These are phyloP conservation scores for Takashimella tepidaria DNA, from an alignment of 1,284 basidiomycete species.

Conservation along the genomic window DNA sequence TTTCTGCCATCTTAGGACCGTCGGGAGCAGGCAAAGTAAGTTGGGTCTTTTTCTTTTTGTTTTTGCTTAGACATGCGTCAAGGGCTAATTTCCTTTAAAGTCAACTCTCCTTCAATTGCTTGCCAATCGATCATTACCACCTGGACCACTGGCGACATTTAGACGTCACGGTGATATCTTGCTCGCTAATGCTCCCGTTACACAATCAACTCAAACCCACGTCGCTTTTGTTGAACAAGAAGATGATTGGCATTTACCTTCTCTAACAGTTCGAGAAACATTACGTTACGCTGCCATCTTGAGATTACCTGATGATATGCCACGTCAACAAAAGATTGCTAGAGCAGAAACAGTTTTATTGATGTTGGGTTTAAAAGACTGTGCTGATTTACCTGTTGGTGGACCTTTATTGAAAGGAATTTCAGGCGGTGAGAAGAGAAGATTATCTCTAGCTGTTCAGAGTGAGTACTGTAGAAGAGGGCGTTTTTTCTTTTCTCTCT, in stretches of 20 bases:
- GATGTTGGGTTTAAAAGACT: conserved; percentile 54
- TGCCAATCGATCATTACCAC: conserved; percentile 45
- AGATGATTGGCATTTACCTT: conserved; percentile 52
- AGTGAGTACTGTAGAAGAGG: too few relatives aligned
- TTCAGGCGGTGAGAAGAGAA: conserved; percentile 54
- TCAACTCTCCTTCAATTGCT: conserved; percentile 52
- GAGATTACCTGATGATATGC: conserved; percentile 50
- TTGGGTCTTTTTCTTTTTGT: background rate
- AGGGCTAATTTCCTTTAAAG: conserved; percentile 8
- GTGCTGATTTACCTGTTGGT: conserved; percentile 55
- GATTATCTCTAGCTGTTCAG: conserved; percentile 54
- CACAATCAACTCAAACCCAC: conserved; percentile 36
- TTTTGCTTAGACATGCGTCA: too few relatives aligned
- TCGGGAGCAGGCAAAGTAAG: conserved; percentile 50
- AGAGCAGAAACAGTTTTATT: conserved; percentile 52
- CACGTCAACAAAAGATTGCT: conserved; percentile 47
- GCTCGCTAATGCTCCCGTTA: conserved; percentile 41
- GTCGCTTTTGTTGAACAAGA: conserved; percentile 55
- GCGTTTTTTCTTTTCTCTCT: too few relatives aligned
- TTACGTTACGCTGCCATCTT: conserved; percentile 53
- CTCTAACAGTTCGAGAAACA: conserved; percentile 49
- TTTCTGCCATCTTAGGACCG: conserved; percentile 51
- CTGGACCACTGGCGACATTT: conserved; percentile 45
- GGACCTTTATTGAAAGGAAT: conserved; percentile 53
- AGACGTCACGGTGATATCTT: conserved; percentile 37